A percentile compares a stretch with the other conserved stretches of the same genome.
Conservation (phyloP, 2,329 filamentous ascomycete species). For the Exophiala phaeomuriformis region DNA sequence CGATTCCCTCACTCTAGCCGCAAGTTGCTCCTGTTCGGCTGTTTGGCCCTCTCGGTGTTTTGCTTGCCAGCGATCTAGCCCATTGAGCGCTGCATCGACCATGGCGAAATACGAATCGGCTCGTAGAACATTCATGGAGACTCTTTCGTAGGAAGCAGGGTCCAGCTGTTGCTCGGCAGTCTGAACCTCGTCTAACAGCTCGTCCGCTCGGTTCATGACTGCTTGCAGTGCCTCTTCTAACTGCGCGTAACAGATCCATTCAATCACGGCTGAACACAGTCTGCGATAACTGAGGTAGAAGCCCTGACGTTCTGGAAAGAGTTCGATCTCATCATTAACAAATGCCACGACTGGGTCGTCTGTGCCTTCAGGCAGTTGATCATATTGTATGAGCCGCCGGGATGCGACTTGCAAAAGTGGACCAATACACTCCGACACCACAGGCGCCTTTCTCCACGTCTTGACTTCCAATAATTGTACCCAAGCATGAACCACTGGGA, state of each 20-base stretch:
- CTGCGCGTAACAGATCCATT: slow-evolving; percentile 73
- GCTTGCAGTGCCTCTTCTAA: slow-evolving; percentile 79
- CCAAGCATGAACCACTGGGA: slow-evolving; percentile 86
- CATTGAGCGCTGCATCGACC: slow-evolving; percentile 80
- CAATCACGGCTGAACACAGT: slow-evolving; percentile 81
- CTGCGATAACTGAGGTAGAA: slow-evolving; percentile 93
- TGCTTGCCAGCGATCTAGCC: slow-evolving; percentile 72
- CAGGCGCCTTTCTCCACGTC: slow-evolving; percentile 59
- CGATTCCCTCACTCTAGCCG: slow-evolving; percentile 34
- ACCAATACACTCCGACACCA: slow-evolving; percentile 57
- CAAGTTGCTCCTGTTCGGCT: slow-evolving; percentile 41
- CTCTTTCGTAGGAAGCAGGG: slow-evolving; percentile 29
- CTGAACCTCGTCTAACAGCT: slow-evolving; percentile 52
- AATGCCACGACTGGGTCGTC: slow-evolving; percentile 74
- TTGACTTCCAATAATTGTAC: slow-evolving; percentile 69
- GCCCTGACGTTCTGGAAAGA: slow-evolving; percentile 82
- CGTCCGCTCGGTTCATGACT: slow-evolving; percentile 72
- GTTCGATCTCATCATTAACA: slow-evolving; percentile 89
- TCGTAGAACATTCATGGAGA: slow-evolving; percentile 57
- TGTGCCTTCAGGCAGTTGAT: slow-evolving; percentile 73
- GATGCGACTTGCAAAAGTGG: slow-evolving; percentile 76
- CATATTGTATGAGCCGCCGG: slow-evolving; percentile 76
- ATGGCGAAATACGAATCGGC: slow-evolving; percentile 87
- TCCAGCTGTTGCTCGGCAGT: slow-evolving; percentile 36
- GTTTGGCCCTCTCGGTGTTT: slow-evolving; percentile 41